Conservation (phyloP, 176 grass and related monocot genomes). For the bread wheat (Triticum aestivum) region DNA sequence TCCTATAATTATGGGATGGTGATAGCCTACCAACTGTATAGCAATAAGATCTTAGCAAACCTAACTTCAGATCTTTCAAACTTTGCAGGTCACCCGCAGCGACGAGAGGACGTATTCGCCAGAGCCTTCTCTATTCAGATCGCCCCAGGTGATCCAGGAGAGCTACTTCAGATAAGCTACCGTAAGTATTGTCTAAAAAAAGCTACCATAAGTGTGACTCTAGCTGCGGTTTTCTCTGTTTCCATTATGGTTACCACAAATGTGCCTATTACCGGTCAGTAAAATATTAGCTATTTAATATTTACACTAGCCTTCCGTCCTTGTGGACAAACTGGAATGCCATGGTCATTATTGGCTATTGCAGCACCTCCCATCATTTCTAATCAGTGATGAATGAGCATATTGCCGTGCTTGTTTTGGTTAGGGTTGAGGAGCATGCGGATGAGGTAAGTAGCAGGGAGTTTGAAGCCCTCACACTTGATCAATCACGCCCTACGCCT, state of each 20-base stretch:
- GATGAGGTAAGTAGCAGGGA: not conserved
- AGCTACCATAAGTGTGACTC: not conserved
- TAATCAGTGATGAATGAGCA: not conserved
- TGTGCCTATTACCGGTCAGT: not conserved
- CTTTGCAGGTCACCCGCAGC: not conserved
- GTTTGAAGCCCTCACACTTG: not conserved
- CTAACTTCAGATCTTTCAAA: not conserved
- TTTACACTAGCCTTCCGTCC: not conserved
- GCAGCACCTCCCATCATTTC: not conserved
- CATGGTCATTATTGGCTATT: not conserved
- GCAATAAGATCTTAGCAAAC: not conserved
- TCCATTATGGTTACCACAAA: not conserved
- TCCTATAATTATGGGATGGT: not conserved
- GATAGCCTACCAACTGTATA: not conserved
- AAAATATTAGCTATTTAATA: not conserved
- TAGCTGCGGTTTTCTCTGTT: not conserved
- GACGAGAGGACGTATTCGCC: not conserved
- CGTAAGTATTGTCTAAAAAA: not conserved
- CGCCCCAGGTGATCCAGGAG: not conserved
- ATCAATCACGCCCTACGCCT: not conserved
- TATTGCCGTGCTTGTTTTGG: not conserved
- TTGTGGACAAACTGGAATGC: not conserved
- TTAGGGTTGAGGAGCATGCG: not conserved
- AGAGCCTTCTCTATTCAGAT: not conserved
- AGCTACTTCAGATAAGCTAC: not conserved